These are phyloP conservation scores for Hypericum perforatum DNA, from an alignment of 345 rosid species.

Conservation along the genomic window DNA sequence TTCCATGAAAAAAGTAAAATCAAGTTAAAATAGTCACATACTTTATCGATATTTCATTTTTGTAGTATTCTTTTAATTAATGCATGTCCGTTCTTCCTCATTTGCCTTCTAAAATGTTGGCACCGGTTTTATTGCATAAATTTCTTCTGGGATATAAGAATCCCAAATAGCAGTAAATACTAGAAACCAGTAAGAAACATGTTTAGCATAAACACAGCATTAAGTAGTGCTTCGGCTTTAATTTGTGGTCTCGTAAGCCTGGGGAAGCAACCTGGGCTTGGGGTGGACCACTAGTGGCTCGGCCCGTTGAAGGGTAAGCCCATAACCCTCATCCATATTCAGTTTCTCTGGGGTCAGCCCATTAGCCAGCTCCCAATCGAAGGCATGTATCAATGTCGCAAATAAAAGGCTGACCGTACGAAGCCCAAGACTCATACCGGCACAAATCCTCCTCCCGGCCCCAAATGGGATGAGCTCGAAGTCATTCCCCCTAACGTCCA, in stretches of 20 bases:
- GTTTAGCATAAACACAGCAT: too few species aligned
- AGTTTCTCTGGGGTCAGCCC: slow-evolving; percentile 42
- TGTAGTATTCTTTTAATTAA: too few species aligned
- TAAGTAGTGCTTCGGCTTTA: neutral
- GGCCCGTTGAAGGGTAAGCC: slow-evolving; percentile 60
- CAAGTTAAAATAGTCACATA: too few species aligned
- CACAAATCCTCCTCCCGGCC: slow-evolving; percentile 80
- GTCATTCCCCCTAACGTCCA: slow-evolving; percentile 59
- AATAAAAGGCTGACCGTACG: slow-evolving; percentile 55
- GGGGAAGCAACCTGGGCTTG: slow-evolving; percentile 34
- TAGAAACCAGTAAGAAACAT: too few species aligned
- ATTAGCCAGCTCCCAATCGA: slow-evolving; percentile 56
- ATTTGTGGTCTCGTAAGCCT: neutral
- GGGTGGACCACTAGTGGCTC: slow-evolving; percentile 55
- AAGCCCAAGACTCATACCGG: slow-evolving; percentile 66
- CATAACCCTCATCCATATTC: slow-evolving; percentile 71
- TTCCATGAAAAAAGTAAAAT: too few species aligned
- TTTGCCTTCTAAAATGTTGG: too few species aligned
- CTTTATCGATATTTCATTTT: too few species aligned
- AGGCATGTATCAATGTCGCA: slow-evolving; percentile 57
- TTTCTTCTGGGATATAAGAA: too few species aligned
- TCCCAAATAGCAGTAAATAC: too few species aligned
- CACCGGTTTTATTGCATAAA: too few species aligned
- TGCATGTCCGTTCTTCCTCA: too few species aligned
- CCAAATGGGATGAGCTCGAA: slow-evolving; percentile 79